These are phyloP conservation scores for Conoideocrella luteorostrata DNA, from an alignment of 2,329 filamentous ascomycete species.

Conservation along the genomic window DNA sequence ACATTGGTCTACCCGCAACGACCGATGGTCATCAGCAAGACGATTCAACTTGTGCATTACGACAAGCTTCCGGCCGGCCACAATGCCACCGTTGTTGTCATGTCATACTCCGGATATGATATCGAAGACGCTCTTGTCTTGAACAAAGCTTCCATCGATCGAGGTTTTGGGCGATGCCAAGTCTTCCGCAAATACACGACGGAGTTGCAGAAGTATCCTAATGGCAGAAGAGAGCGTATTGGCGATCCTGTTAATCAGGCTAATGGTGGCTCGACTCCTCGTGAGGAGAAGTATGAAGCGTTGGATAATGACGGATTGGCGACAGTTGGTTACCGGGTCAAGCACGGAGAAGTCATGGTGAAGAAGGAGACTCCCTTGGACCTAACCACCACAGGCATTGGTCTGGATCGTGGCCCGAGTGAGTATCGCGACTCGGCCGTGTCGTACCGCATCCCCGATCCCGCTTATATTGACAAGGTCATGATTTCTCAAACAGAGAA, in stretches of 20 bases:
- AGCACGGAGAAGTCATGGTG: conserved; percentile 76
- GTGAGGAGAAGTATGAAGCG: conserved; percentile 62
- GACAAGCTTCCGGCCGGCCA: conserved; percentile 96
- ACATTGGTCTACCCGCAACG: conserved; percentile 97
- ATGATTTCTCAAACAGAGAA: conserved; percentile 86
- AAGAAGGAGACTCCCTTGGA: conserved; percentile 85
- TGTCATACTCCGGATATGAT: conserved; percentile 99
- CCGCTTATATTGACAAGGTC: conserved; percentile 90
- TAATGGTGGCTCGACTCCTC: conserved; percentile 51
- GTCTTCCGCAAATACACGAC: conserved; percentile 94
- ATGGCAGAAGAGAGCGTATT: conserved; percentile 64
- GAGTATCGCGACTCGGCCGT: conserved; percentile 62
- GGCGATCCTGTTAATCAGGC: conserved; percentile 48
- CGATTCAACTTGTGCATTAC: conserved; percentile 93
- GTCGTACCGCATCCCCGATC: conserved; percentile 78
- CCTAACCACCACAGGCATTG: conserved; percentile 65
- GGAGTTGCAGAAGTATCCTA: conserved; percentile 82
- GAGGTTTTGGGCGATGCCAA: conserved; percentile 93
- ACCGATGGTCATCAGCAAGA: conserved; percentile 94
- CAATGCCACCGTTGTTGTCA: conserved; percentile 95
- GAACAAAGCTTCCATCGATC: conserved; percentile 92
- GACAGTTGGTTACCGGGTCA: conserved; percentile 74
- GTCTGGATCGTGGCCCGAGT: conserved; percentile 56
- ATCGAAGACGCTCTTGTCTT: conserved; percentile 96
- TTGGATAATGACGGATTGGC: conserved; percentile 85